Conservation (phyloP, 2,329 filamentous ascomycete genomes). For the Chaetomium sp. region DNA sequence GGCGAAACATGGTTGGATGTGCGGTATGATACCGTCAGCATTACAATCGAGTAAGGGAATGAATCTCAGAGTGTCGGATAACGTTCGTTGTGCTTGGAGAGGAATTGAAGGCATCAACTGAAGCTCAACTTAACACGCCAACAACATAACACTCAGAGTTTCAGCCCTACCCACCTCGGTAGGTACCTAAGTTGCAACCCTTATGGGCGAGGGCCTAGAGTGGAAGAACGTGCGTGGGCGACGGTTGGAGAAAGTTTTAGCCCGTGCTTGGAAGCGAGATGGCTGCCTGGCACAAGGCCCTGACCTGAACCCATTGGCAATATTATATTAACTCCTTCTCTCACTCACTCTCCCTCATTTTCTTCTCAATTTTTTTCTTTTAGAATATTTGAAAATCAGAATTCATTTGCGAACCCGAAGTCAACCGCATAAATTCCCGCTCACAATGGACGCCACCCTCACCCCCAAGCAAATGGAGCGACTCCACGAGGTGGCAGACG, state of each 20-base stretch:
- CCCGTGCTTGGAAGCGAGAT: not conserved
- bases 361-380: not conserved
- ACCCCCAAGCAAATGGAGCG: constrained; percentile 12
- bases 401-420: not conserved
- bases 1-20: constrained; percentile 2
- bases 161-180: too few relatives aligned
- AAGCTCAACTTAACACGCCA: too few relatives aligned
- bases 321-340: too few relatives aligned
- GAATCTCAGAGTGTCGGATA: not conserved
- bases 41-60: constrained; percentile 5
- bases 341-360: too few relatives aligned
- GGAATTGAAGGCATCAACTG: too few relatives aligned
- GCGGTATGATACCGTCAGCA: constrained; percentile 5
- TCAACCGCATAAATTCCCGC: not conserved
- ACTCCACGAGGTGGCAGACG: constrained; percentile 37
- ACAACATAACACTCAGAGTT: too few relatives aligned
- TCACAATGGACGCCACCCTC: constrained; percentile 2
- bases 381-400: not conserved
- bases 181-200: too few relatives aligned
- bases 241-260: not conserved
- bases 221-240: not conserved
- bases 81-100: not conserved
- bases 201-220: too few relatives aligned
- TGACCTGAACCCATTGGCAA: not conserved
- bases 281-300: not conserved